Evolutionary conservation across 163 green algal species (phyloP).

Genomic region (Volvox carteri): DNA sequence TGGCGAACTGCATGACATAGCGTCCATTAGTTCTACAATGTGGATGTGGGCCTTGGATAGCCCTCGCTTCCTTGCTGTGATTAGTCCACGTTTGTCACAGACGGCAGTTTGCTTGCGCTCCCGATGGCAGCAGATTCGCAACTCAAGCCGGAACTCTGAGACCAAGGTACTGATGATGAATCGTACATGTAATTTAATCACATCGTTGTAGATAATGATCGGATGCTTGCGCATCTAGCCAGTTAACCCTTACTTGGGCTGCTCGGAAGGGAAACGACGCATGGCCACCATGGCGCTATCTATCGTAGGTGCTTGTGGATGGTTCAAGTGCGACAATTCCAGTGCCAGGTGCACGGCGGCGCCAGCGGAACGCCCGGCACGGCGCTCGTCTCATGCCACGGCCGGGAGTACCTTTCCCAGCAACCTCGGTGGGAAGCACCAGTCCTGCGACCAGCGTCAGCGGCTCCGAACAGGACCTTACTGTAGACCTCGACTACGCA

Average conservation of each 20-base stretch:
- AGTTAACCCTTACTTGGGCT: background rate
- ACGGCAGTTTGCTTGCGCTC: slow-evolving; percentile 16
- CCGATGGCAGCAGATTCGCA: slow-evolving; percentile 1
- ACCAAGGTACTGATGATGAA: background rate
- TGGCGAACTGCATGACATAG: too few species aligned
- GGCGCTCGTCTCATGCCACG: background rate
- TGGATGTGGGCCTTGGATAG: slow-evolving; percentile 33
- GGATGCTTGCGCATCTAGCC: background rate
- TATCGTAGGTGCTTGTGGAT: background rate
- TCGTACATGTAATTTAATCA: background rate
- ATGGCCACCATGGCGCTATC: background rate
- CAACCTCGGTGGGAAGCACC: too few species aligned
- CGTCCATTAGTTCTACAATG: background rate
- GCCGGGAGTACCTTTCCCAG: background rate
- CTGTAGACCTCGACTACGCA: slow-evolving; percentile 31
- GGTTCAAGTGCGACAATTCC: background rate
- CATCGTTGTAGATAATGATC: background rate
- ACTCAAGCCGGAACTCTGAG: background rate
- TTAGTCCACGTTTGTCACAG: background rate
- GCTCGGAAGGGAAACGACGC: background rate
- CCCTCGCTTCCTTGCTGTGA: background rate
- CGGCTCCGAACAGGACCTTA: slow-evolving; percentile 26
- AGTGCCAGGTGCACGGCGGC: background rate
- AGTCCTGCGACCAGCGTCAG: too few species aligned
- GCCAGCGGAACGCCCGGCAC: background rate